These are phyloP conservation scores for Austroboletus niveus DNA, from an alignment of 1,284 basidiomycete species.

Conservation along the genomic window DNA sequence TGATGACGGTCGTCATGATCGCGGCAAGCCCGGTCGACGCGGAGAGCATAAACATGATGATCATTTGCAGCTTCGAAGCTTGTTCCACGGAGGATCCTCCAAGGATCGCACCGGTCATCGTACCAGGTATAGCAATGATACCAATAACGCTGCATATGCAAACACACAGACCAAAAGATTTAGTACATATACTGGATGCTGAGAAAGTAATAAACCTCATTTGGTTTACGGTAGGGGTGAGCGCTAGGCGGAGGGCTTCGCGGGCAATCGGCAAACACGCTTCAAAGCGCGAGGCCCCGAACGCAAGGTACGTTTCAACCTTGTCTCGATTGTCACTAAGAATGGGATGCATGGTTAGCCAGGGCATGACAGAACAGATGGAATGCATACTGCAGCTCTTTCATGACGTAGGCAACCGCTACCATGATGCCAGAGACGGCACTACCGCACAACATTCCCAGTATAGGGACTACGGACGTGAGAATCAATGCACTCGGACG, in stretches of 20 bases:
- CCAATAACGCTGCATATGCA: slow-evolving; percentile 62
- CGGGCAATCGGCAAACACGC: slow-evolving; percentile 75
- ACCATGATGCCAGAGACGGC: slow-evolving; percentile 76
- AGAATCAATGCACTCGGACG: background rate
- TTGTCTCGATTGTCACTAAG: slow-evolving; percentile 77
- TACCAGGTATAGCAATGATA: slow-evolving; percentile 70
- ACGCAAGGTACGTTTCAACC: slow-evolving; percentile 80
- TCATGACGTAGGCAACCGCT: slow-evolving; percentile 61
- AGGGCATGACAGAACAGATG: background rate
- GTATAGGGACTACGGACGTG: slow-evolving; percentile 61
- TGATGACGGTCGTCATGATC: slow-evolving; percentile 60
- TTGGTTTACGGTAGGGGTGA: slow-evolving; percentile 79
- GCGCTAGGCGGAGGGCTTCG: slow-evolving; percentile 74
- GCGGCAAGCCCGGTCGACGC: slow-evolving; percentile 69
- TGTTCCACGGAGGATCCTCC: slow-evolving; percentile 82
- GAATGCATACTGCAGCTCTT: slow-evolving; percentile 57
- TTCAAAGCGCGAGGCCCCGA: slow-evolving; percentile 78
- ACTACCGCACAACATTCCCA: slow-evolving; percentile 86
- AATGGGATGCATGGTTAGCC: slow-evolving; percentile 1
- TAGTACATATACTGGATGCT: background rate
- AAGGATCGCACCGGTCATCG: slow-evolving; percentile 90
- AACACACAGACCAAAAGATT: background rate
- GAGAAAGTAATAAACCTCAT: slow-evolving; percentile 57
- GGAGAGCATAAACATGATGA: slow-evolving; percentile 90
- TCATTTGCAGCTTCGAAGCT: slow-evolving; percentile 83